Base-by-base conservation (phyloP, 169 alveolate species). In the Plasmodium gaboni region DNA sequence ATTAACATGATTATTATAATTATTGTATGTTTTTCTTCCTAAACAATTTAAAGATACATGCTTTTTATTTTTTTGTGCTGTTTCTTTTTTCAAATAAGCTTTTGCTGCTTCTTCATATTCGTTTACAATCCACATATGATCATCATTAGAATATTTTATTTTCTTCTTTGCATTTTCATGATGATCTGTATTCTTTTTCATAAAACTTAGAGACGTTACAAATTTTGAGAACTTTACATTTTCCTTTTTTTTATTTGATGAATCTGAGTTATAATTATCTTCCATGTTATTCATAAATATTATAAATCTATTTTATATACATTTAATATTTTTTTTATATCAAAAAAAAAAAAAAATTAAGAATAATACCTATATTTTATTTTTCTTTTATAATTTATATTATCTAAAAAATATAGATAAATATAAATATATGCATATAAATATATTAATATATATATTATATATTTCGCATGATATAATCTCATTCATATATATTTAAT, bases 171-270 rank as follows among this genome's bases (percentile, higher is more conserved):
- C 71, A 55, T 72, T 72, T 15, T 80, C 90, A 28, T 80, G 83
- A 10, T 80, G 48, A 38, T 80, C 68, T 67, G 13, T 57, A 55
- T 68, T 80, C 69, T 80, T 80, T 80, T 80, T 80, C 90, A 80
- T 80, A 80, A 80, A 80, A 51, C 90, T 65, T 24, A 80, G 53
- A 2, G 90, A 80, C n/a, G 90, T 80, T 12, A 80, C 90, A 68
- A 65, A 80, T 57, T 80, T 80, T 12, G 90, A 80, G 55, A 80
- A 80, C 59, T 80, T 80, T 9, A 32, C 72, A 57, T 80, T 63
- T 10, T 50, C 90, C 68, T 68, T 80, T 71, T 46, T 51, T 68
- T 44, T 80, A 28, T 53, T 42, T 64, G 48, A 48, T 19, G 72
- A 50, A 17, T 80, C 85, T 4, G 44, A 1, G 22, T 2, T 0